Conservation (phyloP, 2,329 filamentous ascomycete species). For the Sarocladium kiliense region DNA sequence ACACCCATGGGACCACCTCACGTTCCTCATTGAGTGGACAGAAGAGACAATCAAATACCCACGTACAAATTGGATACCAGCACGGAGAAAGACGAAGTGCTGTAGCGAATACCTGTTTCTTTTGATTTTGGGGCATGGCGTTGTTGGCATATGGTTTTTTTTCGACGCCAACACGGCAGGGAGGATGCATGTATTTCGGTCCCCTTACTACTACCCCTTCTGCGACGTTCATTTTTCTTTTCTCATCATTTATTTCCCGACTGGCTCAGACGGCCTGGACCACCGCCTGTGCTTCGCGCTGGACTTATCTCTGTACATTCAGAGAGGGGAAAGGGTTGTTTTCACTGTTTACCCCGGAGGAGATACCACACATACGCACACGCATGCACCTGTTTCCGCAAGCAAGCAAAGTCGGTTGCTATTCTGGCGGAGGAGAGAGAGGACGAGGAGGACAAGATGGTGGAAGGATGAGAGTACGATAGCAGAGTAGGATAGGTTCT, state of each 20-base stretch:
- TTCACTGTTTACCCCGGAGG: background rate
- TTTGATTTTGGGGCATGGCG: slow-evolving; percentile 5
- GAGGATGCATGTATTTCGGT: background rate
- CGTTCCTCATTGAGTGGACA: background rate
- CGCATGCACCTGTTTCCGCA: background rate
- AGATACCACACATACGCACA: slow-evolving; percentile 6
- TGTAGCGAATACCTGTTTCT: background rate
- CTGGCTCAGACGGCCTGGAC: background rate
- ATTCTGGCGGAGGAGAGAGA: no score
- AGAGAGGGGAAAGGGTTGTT: background rate
- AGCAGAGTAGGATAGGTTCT: background rate
- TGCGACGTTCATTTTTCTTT: background rate
- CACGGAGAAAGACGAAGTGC: background rate
- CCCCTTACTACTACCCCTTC: background rate
- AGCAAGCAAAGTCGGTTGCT: background rate
- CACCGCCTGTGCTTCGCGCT: background rate
- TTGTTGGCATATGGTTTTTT: background rate
- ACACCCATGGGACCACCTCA: slow-evolving; percentile 14
- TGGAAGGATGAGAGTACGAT: background rate
- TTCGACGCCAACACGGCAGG: background rate
- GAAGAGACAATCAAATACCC: background rate
- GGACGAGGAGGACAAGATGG: no score
- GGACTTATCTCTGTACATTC: background rate
- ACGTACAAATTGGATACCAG: background rate
- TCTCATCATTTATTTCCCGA: background rate